Conservation (phyloP, 768 basidiomycete species). For the Suillus lakei region DNA sequence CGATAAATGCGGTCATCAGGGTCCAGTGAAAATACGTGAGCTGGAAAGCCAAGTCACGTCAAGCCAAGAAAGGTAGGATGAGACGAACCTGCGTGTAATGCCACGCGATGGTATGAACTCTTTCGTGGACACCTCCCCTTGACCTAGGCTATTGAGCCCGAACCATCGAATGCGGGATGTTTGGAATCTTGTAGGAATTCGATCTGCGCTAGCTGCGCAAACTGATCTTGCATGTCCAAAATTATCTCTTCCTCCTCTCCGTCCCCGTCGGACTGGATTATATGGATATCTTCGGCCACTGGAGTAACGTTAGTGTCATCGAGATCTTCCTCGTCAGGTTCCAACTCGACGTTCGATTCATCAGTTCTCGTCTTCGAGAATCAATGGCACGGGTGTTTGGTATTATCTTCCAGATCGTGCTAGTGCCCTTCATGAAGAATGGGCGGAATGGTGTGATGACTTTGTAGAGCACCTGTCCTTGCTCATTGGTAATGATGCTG, state of each 20-base stretch:
- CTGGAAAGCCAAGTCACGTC: neutral
- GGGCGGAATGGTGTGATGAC: slow-evolving; percentile 12
- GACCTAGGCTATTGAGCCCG: slow-evolving; percentile 9
- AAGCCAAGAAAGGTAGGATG: neutral
- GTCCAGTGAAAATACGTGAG: slow-evolving; percentile 9
- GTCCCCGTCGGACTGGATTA: neutral
- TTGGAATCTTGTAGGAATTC: slow-evolving; percentile 9
- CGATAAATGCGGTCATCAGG: slow-evolving; percentile 11
- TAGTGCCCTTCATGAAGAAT: slow-evolving; percentile 12
- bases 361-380: neutral
- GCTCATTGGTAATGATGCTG: slow-evolving; percentile 7
- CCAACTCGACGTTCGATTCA: neutral
- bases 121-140: slow-evolving; percentile 9
- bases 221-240: slow-evolving; percentile 13
- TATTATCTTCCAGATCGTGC: slow-evolving; percentile 10
- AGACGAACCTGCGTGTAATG: slow-evolving; percentile 8
- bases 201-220: slow-evolving; percentile 12
- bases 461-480: slow-evolving; percentile 14
- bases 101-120: slow-evolving; percentile 11
- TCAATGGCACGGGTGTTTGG: slow-evolving; percentile 4
- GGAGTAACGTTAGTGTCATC: slow-evolving; percentile 5
- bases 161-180: slow-evolving; percentile 12
- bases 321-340: slow-evolving; percentile 1
- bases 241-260: slow-evolving; percentile 8
- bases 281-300: slow-evolving; percentile 7